Conservation (phyloP, 257 asterid species). For the Echites panduratus region DNA sequence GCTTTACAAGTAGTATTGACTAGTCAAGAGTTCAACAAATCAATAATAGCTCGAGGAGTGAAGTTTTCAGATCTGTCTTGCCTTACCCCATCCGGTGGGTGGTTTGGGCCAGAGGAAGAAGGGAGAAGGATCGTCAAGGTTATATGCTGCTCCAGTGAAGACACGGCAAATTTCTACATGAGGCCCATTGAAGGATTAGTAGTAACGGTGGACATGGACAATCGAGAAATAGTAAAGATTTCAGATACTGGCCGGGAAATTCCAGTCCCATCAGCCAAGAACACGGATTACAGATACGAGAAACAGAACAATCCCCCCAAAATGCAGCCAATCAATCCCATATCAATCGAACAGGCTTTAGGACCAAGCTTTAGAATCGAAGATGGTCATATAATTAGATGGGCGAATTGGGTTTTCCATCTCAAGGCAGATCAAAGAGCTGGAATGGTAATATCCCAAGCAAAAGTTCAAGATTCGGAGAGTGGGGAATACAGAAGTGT, state of each 20-base stretch:
- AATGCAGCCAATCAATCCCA: conserved; percentile 46
- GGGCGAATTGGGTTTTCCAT: conserved; percentile 89
- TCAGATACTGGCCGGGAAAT: conserved; percentile 48
- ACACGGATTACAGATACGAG: conserved; percentile 47
- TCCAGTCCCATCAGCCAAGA: conserved; percentile 55
- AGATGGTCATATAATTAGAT: conserved; percentile 51
- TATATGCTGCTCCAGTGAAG: conserved; percentile 46
- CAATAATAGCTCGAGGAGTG: conserved; percentile 51
- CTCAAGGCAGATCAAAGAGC: conserved; percentile 71
- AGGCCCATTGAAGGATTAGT: conserved; percentile 73
- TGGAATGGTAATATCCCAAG: conserved; percentile 61
- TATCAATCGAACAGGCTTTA: conserved; percentile 60
- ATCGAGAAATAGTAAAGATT: conserved; percentile 35
- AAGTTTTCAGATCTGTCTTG: conserved; percentile 41
- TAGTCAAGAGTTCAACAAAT: conserved; percentile 45
- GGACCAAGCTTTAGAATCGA: conserved; percentile 63
- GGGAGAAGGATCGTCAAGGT: conserved; percentile 52
- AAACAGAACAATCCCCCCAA: conserved; percentile 24
- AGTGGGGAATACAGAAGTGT: conserved; percentile 50
- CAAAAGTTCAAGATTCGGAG: conserved; percentile 46
- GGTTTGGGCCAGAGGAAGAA: conserved; percentile 65
- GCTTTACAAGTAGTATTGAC: conserved; percentile 38
- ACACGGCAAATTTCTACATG: conserved; percentile 75
- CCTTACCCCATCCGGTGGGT: conserved; percentile 65
- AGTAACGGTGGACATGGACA: conserved; percentile 49